phyloP scores from a whole-genome alignment of 2,329 filamentous ascomycete species.

The Penicillium sp. region DNA sequence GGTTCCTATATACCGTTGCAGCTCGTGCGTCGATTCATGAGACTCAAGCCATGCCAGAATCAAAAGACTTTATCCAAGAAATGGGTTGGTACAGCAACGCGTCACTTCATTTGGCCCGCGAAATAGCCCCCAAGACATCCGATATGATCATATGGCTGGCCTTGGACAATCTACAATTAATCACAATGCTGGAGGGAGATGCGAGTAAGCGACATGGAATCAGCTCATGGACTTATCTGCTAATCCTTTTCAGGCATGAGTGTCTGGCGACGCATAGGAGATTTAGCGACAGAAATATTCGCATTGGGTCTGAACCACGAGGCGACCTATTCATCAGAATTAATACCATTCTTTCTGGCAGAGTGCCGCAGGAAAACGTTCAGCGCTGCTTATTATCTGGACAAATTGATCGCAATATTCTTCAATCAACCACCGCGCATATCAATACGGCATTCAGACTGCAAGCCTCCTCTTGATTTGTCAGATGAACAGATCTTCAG shows the following conservation, averaged over 20 bases:
- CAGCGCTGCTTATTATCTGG: constrained; percentile 15
- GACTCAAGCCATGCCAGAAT: neutral
- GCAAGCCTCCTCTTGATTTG: constrained; percentile 17
- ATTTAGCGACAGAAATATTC: constrained; percentile 18
- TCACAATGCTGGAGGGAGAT: constrained; percentile 16
- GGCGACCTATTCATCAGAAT: constrained; percentile 13
- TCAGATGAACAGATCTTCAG: constrained; percentile 13
- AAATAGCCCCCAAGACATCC: constrained; percentile 17
- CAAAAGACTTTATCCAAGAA: constrained; percentile 9
- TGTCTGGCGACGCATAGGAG: constrained; percentile 18
- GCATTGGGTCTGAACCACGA: constrained; percentile 19
- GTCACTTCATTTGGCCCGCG: constrained; percentile 16
- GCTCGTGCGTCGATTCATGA: constrained; percentile 11
- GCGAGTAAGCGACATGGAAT: constrained; percentile 11
- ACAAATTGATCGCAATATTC: constrained; percentile 17
- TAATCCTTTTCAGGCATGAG: constrained; percentile 5
- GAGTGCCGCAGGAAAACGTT: constrained; percentile 13
- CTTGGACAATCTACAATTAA: constrained; percentile 16
- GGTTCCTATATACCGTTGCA: constrained; percentile 17
- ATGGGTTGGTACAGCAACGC: constrained; percentile 16
- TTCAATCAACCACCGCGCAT: constrained; percentile 19
- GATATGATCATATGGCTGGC: constrained; percentile 18
- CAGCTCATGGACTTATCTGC: too few species aligned
- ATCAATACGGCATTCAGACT: constrained; percentile 13
- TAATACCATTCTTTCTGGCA: constrained; percentile 15